These are phyloP conservation scores for Xylaria castorea DNA, from an alignment of 495 filamentous ascomycete genomes.

Conservation along the genomic window DNA sequence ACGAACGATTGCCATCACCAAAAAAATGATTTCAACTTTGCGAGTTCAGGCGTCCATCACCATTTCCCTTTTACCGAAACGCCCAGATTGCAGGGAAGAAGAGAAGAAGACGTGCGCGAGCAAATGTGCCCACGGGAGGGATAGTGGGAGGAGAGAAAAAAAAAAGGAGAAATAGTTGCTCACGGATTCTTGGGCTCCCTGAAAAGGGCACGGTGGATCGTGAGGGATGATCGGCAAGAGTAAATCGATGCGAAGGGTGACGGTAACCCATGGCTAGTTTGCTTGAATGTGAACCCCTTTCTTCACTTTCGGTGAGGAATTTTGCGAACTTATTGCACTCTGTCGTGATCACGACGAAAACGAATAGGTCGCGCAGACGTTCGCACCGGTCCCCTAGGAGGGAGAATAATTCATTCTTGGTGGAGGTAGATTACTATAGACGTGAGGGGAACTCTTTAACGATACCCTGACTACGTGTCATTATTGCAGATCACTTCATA, in stretches of 20 bases:
- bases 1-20: slow-evolving; percentile 40
- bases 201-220: slow-evolving; percentile 8
- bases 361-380: slow-evolving; percentile 4
- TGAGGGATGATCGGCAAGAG: slow-evolving; percentile 16
- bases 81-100: slow-evolving; percentile 28
- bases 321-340: slow-evolving; percentile 7
- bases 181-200: slow-evolving; percentile 17
- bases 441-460: slow-evolving; percentile 3
- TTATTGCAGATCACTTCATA: slow-evolving; percentile 14
- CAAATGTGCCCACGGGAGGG: slow-evolving; percentile 13
- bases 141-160: not conserved
- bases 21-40: slow-evolving; percentile 44
- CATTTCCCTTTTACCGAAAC: slow-evolving; percentile 25
- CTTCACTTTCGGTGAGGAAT: slow-evolving; percentile 14
- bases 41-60: slow-evolving; percentile 38
- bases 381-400: slow-evolving; percentile 20
- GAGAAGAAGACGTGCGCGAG: slow-evolving; percentile 26
- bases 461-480: slow-evolving; percentile 9
- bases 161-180: slow-evolving; percentile 20
- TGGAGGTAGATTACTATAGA: slow-evolving; percentile 20
- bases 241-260: slow-evolving; percentile 9
- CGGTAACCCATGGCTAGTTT: slow-evolving; percentile 6
- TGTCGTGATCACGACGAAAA: slow-evolving; percentile 12
- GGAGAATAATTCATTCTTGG: slow-evolving; percentile 29
- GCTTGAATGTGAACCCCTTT: not conserved